These are phyloP conservation scores for Onygenales sp. DNA, from an alignment of 2,329 filamentous ascomycete genomes.

Conservation along the genomic window DNA sequence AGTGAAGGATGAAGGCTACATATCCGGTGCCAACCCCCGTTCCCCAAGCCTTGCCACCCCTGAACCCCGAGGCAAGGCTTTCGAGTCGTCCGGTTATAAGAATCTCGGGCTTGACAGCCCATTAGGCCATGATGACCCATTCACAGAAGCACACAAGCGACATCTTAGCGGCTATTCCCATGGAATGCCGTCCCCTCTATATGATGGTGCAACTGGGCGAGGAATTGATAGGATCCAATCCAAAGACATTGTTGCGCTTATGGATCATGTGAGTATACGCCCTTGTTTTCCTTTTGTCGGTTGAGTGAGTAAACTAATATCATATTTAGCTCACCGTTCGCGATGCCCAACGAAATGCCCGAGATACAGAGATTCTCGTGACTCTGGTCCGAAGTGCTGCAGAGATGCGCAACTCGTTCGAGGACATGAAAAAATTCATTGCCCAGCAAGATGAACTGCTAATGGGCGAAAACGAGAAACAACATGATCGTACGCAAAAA, in stretches of 20 bases:
- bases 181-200: constrained; percentile 79
- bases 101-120: constrained; percentile 43
- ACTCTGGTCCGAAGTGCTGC: constrained; percentile 87
- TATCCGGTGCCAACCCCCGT: constrained; percentile 60
- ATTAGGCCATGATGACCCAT: constrained; percentile 51
- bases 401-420: constrained; percentile 94
- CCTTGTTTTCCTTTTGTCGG: constrained; percentile 15
- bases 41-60: constrained; percentile 40
- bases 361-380: constrained; percentile 92
- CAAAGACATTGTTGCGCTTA: constrained; percentile 90
- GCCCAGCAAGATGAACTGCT: constrained; percentile 83
- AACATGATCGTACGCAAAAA: constrained; percentile 77
- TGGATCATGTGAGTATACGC: constrained; percentile 68
- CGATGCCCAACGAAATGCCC: constrained; percentile 89
- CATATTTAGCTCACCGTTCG: constrained; percentile 68
- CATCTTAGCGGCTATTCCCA: constrained; percentile 85
- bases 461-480: constrained; percentile 75
- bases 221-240: constrained; percentile 89
- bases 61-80: constrained; percentile 34
- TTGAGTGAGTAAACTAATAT: constrained; percentile 17
- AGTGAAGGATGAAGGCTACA: constrained; percentile 78
- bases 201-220: constrained; percentile 77
- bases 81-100: constrained; percentile 46
- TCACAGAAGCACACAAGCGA: constrained; percentile 50
- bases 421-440: constrained; percentile 88